phyloP scores from a whole-genome alignment of 2,329 filamentous ascomycete species.

The Alternaria gaisen region DNA sequence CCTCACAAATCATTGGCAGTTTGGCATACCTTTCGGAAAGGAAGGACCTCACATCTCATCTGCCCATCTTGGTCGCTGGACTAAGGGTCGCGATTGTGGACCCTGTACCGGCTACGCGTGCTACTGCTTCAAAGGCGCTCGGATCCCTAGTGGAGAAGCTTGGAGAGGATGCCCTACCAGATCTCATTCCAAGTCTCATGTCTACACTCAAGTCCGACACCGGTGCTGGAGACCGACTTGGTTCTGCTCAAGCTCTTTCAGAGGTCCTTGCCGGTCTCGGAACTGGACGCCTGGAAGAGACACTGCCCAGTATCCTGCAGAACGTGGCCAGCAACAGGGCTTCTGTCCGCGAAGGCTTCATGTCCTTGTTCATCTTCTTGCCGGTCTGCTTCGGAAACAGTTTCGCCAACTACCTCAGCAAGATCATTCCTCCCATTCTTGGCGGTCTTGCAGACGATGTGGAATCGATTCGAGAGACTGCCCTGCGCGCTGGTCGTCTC shows the following conservation, averaged over 20 bases:
- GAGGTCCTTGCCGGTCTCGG: constrained; percentile 96
- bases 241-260: constrained; percentile 93
- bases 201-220: constrained; percentile 96
- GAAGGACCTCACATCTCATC: constrained; percentile 88
- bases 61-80: constrained; percentile 91
- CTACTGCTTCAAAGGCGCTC: constrained; percentile 93
- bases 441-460: constrained; percentile 94
- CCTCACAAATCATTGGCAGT: constrained; percentile 96
- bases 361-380: constrained; percentile 99
- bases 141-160: constrained; percentile 98
- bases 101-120: constrained; percentile 93
- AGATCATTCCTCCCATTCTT: constrained; percentile 94
- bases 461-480: constrained; percentile 96
- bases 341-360: constrained; percentile 95
- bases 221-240: constrained; percentile 92
- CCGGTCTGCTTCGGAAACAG: constrained; percentile 99
- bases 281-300: constrained; percentile 92
- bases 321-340: constrained; percentile 93
- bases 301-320: constrained; percentile 91
- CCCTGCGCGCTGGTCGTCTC: constrained; percentile 88
- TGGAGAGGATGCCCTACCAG: constrained; percentile 93
- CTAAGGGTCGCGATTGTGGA: constrained; percentile 90
- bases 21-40: constrained; percentile 96
- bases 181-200: constrained; percentile 98
- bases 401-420: constrained; percentile 93